Percentiles rank a stretch among this genome's conserved stretches.
These are phyloP conservation scores for Saccharomycopsis guyanensis DNA, from an alignment of 805 yeast genomes.

Conservation along the genomic window DNA sequence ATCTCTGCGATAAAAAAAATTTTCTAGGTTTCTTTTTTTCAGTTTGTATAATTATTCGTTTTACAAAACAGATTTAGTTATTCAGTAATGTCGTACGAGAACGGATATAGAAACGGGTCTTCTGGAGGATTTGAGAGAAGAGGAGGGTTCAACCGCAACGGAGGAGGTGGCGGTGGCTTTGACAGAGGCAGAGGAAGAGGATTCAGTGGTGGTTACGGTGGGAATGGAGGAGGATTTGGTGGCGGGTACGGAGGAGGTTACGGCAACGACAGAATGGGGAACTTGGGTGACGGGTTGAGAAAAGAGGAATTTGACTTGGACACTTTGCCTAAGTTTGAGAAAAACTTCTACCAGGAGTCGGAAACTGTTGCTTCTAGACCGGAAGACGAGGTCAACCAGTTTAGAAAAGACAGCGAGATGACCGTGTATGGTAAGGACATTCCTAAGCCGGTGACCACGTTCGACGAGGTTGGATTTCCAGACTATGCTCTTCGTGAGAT, in stretches of 20 bases:
- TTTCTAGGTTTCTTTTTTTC: not conserved
- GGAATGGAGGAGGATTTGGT: slow-evolving; percentile 30
- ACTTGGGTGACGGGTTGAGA: slow-evolving; percentile 47
- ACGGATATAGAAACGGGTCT: slow-evolving; percentile 5
- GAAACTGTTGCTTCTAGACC: slow-evolving; percentile 69
- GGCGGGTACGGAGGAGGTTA: slow-evolving; percentile 32
- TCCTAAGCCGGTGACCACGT: slow-evolving; percentile 87
- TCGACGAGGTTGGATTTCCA: slow-evolving; percentile 98
- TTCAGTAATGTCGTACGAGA: slow-evolving; percentile 14
- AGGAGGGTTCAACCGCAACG: slow-evolving; percentile 30
- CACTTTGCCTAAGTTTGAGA: slow-evolving; percentile 80
- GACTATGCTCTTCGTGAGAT: slow-evolving; percentile 86
- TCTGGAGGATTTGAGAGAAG: slow-evolving; percentile 28
- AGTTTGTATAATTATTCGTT: not conserved
- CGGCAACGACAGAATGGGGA: slow-evolving; percentile 34
- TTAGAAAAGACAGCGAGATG: slow-evolving; percentile 85
- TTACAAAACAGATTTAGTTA: not conserved
- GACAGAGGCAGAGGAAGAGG: slow-evolving; percentile 31
- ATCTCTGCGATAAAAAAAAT: not conserved
- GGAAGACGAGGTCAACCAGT: slow-evolving; percentile 61
- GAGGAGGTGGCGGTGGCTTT: slow-evolving; percentile 32
- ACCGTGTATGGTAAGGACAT: slow-evolving; percentile 73
- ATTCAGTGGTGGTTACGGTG: slow-evolving; percentile 33
- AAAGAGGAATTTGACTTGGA: slow-evolving; percentile 79
- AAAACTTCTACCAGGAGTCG: slow-evolving; percentile 88